Conservation (phyloP, 140 eudicot genomes). For the Cichorium intybus region DNA sequence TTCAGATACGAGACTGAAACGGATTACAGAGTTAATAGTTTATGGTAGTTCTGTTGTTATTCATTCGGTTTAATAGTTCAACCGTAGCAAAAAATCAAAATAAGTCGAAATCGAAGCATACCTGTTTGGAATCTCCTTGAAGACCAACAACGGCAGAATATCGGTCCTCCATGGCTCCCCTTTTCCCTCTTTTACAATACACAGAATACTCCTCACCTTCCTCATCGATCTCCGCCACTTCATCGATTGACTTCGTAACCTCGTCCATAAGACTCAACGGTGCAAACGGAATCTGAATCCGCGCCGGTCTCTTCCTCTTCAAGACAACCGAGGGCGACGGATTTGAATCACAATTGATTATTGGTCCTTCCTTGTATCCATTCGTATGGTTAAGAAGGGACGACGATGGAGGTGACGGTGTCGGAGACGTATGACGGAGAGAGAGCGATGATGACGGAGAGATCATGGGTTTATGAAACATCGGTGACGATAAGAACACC, state of each 20-base stretch:
- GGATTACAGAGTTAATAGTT: not conserved
- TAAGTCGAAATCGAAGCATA: constrained; percentile 5
- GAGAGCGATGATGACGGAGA: constrained; percentile 31
- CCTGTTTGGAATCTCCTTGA: constrained; percentile 73
- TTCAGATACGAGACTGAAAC: not conserved
- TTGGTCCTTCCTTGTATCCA: constrained; percentile 15
- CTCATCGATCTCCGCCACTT: constrained; percentile 50
- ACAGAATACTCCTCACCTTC: constrained; percentile 64
- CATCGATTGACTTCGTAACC: constrained; percentile 28
- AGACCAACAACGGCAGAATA: constrained; percentile 44
- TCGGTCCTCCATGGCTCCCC: constrained; percentile 77
- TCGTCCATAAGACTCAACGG: constrained; percentile 29
- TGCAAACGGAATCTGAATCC: constrained; percentile 61
- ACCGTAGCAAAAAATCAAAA: not conserved
- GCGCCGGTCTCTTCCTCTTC: constrained; percentile 81
- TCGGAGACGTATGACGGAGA: constrained; percentile 21
- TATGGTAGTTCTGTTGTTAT: not conserved
- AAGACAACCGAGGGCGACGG: constrained; percentile 26
- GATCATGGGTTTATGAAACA: constrained; percentile 42
- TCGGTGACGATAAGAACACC: constrained; percentile 59
- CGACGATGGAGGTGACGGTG: constrained; percentile 36
- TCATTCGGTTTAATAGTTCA: not conserved
- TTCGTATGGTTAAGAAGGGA: constrained; percentile 18
- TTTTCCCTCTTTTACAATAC: constrained; percentile 70
- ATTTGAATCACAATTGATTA: constrained; percentile 25